Conservation (phyloP, 2,329 filamentous ascomycete species). For the Aspergillus flavus region DNA sequence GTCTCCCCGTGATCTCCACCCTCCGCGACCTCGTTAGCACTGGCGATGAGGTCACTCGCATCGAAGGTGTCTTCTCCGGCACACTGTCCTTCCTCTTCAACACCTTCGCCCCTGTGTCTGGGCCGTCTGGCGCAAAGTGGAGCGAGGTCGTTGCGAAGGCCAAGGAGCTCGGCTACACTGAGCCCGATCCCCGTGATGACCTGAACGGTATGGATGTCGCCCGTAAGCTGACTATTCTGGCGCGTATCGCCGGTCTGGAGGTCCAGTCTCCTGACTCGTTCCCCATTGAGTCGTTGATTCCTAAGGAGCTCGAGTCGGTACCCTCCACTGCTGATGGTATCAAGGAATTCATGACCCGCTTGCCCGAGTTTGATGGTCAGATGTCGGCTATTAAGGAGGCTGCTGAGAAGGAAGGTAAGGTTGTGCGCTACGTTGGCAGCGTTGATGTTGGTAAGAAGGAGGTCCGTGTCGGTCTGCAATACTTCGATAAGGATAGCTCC, state of each 20-base stretch:
- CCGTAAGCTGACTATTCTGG: slow-evolving; percentile 93
- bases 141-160: slow-evolving; percentile 89
- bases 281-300: slow-evolving; percentile 91
- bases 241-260: slow-evolving; percentile 77
- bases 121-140: slow-evolving; percentile 70
- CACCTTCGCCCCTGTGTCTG: slow-evolving; percentile 82
- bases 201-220: slow-evolving; percentile 88
- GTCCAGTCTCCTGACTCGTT: slow-evolving; percentile 85
- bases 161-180: slow-evolving; percentile 89
- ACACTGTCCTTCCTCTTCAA: slow-evolving; percentile 99
- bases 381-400: slow-evolving; percentile 87
- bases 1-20: slow-evolving; percentile 89
- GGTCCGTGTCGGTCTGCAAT: slow-evolving; percentile 90
- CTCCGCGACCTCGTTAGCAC: slow-evolving; percentile 93
- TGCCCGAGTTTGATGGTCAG: slow-evolving; percentile 80
- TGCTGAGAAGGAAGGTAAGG: slow-evolving; percentile 86
- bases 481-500: slow-evolving; percentile 82
- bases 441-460: slow-evolving; percentile 79
- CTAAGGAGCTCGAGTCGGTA: slow-evolving; percentile 77
- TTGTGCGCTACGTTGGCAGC: slow-evolving; percentile 90
- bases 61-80: slow-evolving; percentile 96
- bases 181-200: slow-evolving; percentile 84
- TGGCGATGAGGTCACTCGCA: slow-evolving; percentile 85
- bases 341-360: slow-evolving; percentile 79
- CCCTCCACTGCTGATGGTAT: slow-evolving; percentile 59